These are phyloP conservation scores for Sclerotinia spermophila DNA, from an alignment of 2,329 filamentous ascomycete species.

Conservation along the genomic window DNA sequence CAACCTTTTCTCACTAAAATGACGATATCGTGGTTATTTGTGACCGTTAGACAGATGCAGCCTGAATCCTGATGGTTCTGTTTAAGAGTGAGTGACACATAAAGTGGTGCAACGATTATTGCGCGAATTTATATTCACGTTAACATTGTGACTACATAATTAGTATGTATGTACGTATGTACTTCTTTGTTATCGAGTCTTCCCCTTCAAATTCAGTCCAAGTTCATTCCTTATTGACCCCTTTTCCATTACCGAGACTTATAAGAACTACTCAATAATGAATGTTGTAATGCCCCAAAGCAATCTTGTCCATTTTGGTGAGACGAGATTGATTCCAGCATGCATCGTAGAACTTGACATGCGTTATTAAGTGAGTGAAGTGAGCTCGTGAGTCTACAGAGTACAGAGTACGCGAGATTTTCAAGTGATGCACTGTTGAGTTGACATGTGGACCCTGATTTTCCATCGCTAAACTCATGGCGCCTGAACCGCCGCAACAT, in stretches of 20 bases:
- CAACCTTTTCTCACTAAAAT: background rate
- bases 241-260: slow-evolving; percentile 4
- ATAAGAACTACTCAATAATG: background rate
- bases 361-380: background rate
- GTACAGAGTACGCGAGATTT: no score
- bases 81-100: background rate
- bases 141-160: background rate
- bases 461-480: background rate
- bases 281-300: background rate
- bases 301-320: background rate
- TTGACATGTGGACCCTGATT: background rate
- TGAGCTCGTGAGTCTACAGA: no score
- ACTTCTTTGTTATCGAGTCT: background rate
- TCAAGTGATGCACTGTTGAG: background rate
- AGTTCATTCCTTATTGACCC: background rate
- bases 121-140: slow-evolving; percentile 3
- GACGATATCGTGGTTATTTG: background rate
- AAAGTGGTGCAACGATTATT: background rate
- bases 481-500: background rate
- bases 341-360: background rate
- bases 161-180: background rate
- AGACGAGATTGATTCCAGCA: background rate
- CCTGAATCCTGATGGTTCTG: background rate
- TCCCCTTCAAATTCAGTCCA: no score
- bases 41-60: background rate